phyloP scores from a whole-genome alignment of 306 rosid genomes.

The Quercus ilex region DNA sequence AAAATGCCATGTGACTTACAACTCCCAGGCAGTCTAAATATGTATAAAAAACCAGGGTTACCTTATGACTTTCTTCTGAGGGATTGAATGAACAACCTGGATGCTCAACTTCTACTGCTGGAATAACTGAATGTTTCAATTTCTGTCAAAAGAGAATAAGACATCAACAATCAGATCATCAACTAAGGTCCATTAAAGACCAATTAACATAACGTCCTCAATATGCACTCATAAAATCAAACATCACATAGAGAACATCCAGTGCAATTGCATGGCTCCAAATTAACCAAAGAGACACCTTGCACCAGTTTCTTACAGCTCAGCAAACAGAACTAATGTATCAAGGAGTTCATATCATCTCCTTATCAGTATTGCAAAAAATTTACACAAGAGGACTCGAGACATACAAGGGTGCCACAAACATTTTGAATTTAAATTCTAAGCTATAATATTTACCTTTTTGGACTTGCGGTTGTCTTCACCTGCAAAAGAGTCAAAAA shows the following conservation, averaged over 20 bases:
- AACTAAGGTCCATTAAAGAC: conserved; percentile 1
- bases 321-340: not conserved
- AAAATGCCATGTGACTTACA: not conserved
- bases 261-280: not conserved
- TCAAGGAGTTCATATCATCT: not conserved
- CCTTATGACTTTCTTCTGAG: conserved; percentile 79
- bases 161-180: conserved; percentile 15
- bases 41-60: conserved; percentile 18
- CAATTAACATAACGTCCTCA: not conserved
- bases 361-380: not conserved
- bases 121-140: conserved; percentile 61
- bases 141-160: conserved; percentile 27
- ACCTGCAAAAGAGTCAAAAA: conserved; percentile 34
- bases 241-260: not conserved
- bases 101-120: conserved; percentile 94
- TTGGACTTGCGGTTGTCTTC: conserved; percentile 34
- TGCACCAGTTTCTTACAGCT: not conserved
- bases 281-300: not conserved
- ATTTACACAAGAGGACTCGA: not conserved
- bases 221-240: not conserved
- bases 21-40: not conserved
- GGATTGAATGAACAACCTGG: conserved; percentile 93
- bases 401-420: conserved; percentile 3
- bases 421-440: not conserved
- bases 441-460: conserved; percentile 49